Percentiles rank a stretch among this genome's conserved stretches.
Evolutionary conservation across 176 grass and related monocot species (phyloP).

Genomic region (Aechmea fasciata): DNA sequence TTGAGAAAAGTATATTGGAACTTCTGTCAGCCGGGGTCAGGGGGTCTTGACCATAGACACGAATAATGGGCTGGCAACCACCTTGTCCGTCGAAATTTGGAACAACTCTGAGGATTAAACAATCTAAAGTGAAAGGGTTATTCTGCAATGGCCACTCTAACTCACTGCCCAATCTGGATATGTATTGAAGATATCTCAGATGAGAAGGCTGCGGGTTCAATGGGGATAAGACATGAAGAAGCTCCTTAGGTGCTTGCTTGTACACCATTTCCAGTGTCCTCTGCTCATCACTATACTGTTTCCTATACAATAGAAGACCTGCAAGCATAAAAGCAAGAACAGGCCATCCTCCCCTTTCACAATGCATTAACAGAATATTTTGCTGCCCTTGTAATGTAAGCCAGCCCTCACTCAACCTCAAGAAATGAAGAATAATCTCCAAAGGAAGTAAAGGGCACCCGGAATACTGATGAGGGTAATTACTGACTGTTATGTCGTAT

Average conservation of each 20-base stretch:
- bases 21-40: conserved; percentile 34
- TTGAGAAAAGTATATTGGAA: conserved; percentile 32
- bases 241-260: conserved; percentile 81
- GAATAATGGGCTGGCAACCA: conserved; percentile 68
- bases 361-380: conserved; percentile 87
- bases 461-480: conserved; percentile 59
- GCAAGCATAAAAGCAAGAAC: conserved; percentile 95
- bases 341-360: conserved; percentile 83
- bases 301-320: conserved; percentile 70
- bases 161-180: conserved; percentile 47
- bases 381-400: conserved; percentile 59
- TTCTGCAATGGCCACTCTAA: conserved; percentile 38
- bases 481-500: conserved; percentile 55
- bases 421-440: conserved; percentile 71
- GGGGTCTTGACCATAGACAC: conserved; percentile 66
- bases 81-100: conserved; percentile 77
- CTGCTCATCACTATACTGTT: conserved; percentile 81
- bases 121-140: conserved; percentile 79
- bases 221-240: conserved; percentile 55
- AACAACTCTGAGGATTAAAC: conserved; percentile 72
- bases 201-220: conserved; percentile 81
- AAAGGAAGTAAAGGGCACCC: conserved; percentile 76
- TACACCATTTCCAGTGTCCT: conserved; percentile 94
- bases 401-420: conserved; percentile 71
- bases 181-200: conserved; percentile 81